These are phyloP conservation scores for Tuber melanosporum DNA, from an alignment of 495 filamentous ascomycete species.

Conservation along the genomic window DNA sequence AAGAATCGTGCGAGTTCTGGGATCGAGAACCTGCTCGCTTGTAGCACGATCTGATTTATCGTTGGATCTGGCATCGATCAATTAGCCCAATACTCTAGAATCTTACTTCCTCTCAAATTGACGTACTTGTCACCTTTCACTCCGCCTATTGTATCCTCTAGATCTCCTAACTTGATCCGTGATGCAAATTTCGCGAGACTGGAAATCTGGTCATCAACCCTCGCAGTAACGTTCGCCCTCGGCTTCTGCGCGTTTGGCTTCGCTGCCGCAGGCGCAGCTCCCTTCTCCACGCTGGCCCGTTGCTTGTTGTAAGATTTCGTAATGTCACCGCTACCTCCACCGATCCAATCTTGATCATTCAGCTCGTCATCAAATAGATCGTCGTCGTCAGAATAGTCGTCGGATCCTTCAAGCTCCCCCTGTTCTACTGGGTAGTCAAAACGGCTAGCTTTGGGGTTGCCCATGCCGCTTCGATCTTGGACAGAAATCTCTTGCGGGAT, in stretches of 20 bases:
- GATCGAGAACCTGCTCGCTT: constrained; percentile 86
- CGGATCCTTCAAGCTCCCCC: constrained; percentile 46
- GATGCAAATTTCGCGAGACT: constrained; percentile 75
- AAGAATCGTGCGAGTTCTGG: constrained; percentile 87
- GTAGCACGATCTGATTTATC: constrained; percentile 92
- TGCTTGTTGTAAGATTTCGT: constrained; percentile 92
- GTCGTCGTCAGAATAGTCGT: constrained; percentile 55
- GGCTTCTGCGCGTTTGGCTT: constrained; percentile 82
- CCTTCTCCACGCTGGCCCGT: constrained; percentile 52
- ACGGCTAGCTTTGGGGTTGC: constrained; percentile 38
- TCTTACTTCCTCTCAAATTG: background rate
- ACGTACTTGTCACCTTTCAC: constrained; percentile 47
- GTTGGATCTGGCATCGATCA: constrained; percentile 41
- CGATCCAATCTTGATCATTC: constrained; percentile 52
- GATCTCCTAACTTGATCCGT: constrained; percentile 78
- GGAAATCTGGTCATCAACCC: constrained; percentile 79
- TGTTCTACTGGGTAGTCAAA: constrained; percentile 36
- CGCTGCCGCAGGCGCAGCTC: constrained; percentile 54
- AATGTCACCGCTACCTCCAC: constrained; percentile 53
- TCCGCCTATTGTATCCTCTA: constrained; percentile 52
- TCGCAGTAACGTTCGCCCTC: constrained; percentile 65
- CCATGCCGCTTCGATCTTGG: background rate
- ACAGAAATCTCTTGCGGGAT: background rate
- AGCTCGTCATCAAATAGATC: constrained; percentile 47
- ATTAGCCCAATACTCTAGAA: background rate